Evolutionary conservation across 306 rosid genomes (phyloP).

Genomic region (Cucurbita maxima): DNA sequence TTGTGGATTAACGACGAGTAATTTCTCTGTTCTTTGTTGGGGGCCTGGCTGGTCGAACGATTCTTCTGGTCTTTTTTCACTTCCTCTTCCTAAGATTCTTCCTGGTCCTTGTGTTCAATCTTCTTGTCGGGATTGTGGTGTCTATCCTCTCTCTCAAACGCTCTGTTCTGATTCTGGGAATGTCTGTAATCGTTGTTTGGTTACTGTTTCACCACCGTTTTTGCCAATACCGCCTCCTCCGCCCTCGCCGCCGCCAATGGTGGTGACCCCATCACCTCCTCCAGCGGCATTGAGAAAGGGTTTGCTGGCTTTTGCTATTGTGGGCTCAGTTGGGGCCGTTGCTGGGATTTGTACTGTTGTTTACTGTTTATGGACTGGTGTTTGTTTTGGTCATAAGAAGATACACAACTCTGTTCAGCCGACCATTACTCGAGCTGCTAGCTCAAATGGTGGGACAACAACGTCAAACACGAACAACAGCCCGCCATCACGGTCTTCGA

Average conservation of each 20-base stretch:
- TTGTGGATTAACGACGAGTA: conserved; percentile 44
- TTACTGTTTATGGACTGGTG: conserved; percentile 65
- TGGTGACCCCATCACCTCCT: conserved; percentile 12
- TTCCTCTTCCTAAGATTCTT: conserved; percentile 39
- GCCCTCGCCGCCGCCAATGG: background rate
- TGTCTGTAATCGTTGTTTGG: conserved; percentile 37
- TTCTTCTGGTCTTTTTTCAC: conserved; percentile 10
- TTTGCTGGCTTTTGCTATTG: conserved; percentile 58
- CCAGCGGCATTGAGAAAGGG: conserved; percentile 45
- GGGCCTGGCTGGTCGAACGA: conserved; percentile 58
- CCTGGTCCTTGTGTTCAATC: conserved; percentile 77
- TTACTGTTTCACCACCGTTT: background rate
- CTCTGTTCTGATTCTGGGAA: conserved; percentile 36
- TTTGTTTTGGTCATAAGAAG: conserved; percentile 78
- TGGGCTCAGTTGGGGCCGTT: conserved; percentile 67
- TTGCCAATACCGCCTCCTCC: background rate
- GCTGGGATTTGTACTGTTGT: conserved; percentile 54
- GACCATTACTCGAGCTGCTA: conserved; percentile 52
- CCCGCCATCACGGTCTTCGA: conserved; percentile 43
- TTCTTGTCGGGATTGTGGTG: conserved; percentile 37
- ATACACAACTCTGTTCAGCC: conserved; percentile 88
- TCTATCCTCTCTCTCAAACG: conserved; percentile 30
- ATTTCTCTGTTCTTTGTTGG: conserved; percentile 61
- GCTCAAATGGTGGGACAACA: conserved; percentile 28
- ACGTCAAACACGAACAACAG: conserved; percentile 26